Evolutionary conservation across 441 rosid genomes (phyloP).

Genomic region (Rhodomyrtus psidioides): DNA sequence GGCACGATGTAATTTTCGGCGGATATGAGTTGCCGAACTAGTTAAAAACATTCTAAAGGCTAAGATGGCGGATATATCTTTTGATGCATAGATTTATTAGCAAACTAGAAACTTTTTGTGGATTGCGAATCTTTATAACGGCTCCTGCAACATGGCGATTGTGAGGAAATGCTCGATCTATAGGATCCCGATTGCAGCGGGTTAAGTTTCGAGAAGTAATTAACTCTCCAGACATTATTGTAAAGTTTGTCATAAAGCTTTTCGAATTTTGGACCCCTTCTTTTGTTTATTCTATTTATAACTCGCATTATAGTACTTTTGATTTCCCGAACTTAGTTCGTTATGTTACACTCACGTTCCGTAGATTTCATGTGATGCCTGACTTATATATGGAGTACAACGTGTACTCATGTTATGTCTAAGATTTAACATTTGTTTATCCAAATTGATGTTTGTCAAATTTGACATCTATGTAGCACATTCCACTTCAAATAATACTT

Average conservation of each 20-base stretch:
- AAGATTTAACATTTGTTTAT: neutral
- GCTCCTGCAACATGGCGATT: neutral
- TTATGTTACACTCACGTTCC: neutral
- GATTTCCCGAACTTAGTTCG: neutral
- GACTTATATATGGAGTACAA: neutral
- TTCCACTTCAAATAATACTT: neutral
- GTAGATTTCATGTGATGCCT: neutral
- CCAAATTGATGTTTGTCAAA: neutral
- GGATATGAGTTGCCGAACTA: neutral
- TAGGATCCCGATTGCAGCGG: neutral
- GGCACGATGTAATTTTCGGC: neutral
- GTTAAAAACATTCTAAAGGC: neutral
- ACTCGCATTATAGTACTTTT: neutral
- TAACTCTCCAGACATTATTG: neutral
- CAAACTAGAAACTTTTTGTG: neutral
- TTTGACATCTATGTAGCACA: neutral
- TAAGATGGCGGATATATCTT: neutral
- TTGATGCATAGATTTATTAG: neutral
- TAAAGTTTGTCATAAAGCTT: neutral
- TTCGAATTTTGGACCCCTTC: neutral
- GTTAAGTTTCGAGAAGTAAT: neutral
- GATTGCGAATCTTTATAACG: neutral
- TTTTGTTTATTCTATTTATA: neutral
- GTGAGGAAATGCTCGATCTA: neutral
- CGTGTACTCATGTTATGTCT: neutral